Conservation (phyloP, 768 basidiomycete species). For the Agrocybe chaxingu region DNA sequence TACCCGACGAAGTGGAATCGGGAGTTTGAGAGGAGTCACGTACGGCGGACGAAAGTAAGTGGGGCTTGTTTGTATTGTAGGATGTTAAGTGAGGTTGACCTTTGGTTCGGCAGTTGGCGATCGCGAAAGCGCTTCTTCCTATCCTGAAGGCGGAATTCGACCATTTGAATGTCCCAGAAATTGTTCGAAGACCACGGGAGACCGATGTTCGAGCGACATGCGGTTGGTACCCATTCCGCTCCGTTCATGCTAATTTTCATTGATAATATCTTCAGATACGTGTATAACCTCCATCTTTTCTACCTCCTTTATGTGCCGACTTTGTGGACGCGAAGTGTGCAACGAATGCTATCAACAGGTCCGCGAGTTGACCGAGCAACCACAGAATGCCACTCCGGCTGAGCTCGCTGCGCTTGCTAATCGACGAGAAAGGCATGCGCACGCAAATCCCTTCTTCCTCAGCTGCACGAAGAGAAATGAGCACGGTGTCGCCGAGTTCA, state of each 20-base stretch:
- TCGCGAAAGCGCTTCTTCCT: conserved; percentile 66
- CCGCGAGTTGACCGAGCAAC: conserved; percentile 55
- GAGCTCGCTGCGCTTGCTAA: conserved; percentile 49
- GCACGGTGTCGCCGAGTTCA: conserved; percentile 65
- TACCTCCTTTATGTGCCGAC: conserved; percentile 85
- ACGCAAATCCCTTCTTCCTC: conserved; percentile 71
- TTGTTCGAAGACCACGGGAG: conserved; percentile 74
- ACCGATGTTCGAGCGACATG: conserved; percentile 83
- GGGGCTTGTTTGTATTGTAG: neutral
- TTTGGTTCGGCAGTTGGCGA: conserved; percentile 46
- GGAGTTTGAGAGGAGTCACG: conserved; percentile 43
- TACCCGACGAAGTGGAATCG: conserved; percentile 71
- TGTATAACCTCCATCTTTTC: conserved; percentile 94
- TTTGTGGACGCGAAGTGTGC: conserved; percentile 89
- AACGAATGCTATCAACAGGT: conserved; percentile 78
- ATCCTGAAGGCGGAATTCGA: conserved; percentile 60
- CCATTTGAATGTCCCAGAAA: conserved; percentile 52
- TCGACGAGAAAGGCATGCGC: conserved; percentile 57
- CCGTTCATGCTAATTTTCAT: neutral
- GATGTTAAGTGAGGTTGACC: neutral
- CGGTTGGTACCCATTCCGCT: conserved; percentile 44
- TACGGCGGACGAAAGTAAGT: conserved; percentile 59
- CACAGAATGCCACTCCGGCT: conserved; percentile 40
- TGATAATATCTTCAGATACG: conserved; percentile 54
- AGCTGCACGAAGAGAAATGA: conserved; percentile 70